Conservation (phyloP, 108 stramenopile genomes). For the Aurantiochytrium sp. region DNA sequence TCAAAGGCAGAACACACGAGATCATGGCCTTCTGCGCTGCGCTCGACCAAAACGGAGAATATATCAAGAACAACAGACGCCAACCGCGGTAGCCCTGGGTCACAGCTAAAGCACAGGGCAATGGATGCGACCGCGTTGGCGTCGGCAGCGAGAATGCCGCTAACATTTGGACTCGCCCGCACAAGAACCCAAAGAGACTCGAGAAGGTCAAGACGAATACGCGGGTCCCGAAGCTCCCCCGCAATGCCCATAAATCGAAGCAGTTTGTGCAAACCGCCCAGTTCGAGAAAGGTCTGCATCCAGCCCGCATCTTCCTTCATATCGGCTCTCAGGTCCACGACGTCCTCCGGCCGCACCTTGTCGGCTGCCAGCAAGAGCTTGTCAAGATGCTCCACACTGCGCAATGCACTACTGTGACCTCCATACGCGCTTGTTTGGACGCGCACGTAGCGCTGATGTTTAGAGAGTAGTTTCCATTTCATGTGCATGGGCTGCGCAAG, state of each 20-base stretch:
- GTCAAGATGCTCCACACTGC: background rate
- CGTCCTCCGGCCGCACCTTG: background rate
- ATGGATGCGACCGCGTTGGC: background rate
- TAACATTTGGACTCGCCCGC: background rate
- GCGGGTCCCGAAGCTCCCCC: background rate
- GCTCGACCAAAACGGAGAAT: background rate
- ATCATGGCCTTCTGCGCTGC: background rate
- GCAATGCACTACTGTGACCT: background rate
- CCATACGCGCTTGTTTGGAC: background rate
- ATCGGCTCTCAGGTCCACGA: background rate
- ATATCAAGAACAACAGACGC: background rate
- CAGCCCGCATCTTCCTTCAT: background rate
- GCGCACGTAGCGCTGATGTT: conserved; percentile 16
- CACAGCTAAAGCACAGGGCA: background rate
- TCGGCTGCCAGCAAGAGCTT: background rate
- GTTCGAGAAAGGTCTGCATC: background rate
- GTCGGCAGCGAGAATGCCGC: background rate
- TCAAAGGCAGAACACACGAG: background rate
- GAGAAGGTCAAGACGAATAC: background rate
- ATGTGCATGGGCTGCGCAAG: conserved; percentile 17
- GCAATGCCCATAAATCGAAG: background rate
- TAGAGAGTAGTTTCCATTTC: conserved; percentile 12
- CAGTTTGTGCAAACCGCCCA: background rate
- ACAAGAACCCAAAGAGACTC: background rate
- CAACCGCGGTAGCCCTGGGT: background rate